These are phyloP conservation scores for Populus hybrid DNA, from an alignment of 441 rosid genomes.

Conservation along the genomic window DNA sequence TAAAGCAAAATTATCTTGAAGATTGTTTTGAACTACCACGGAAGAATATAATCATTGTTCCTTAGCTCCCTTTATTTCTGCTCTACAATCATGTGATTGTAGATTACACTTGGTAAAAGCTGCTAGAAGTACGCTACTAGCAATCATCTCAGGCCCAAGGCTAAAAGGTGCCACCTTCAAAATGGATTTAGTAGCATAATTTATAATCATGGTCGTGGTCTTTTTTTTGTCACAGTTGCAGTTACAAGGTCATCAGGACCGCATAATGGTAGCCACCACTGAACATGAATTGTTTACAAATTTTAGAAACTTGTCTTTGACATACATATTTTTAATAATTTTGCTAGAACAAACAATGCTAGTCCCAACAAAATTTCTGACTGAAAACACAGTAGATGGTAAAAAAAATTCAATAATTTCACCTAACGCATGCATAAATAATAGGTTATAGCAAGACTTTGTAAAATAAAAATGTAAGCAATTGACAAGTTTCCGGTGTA, in stretches of 20 bases:
- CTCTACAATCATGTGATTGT: too few relatives aligned
- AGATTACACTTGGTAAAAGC: neutral
- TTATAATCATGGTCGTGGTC: neutral
- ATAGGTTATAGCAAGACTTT: neutral
- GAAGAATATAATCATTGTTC: too few relatives aligned
- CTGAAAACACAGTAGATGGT: neutral
- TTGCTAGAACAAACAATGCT: neutral
- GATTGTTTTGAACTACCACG: neutral
- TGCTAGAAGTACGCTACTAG: neutral
- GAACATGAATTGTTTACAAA: neutral
- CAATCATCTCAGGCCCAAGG: neutral
- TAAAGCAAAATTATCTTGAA: neutral
- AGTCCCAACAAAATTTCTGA: neutral
- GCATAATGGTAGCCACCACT: neutral
- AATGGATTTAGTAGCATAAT: neutral
- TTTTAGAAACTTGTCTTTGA: neutral
- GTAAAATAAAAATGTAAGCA: neutral
- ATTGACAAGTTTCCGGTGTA: neutral
- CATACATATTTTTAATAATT: neutral
- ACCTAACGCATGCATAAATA: neutral
- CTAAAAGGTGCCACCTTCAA: neutral
- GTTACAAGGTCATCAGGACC: neutral
- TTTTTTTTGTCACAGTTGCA: neutral
- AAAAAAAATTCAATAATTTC: neutral
- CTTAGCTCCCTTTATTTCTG: neutral